phyloP scores from a whole-genome alignment of 352 stramenopile species.

The Aphanomyces euteiches region DNA sequence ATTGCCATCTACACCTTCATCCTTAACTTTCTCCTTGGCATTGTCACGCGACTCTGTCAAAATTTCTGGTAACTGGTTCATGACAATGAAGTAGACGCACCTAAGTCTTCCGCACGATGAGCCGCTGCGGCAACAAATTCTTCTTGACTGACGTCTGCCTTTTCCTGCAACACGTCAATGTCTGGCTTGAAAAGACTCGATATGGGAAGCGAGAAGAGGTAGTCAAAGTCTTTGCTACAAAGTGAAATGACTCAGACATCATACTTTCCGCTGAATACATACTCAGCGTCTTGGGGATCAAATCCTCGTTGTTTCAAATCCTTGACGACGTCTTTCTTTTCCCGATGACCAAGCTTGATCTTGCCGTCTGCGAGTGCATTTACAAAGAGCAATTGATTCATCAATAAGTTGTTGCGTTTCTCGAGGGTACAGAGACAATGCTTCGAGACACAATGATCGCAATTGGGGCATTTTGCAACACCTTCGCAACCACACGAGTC shows the following conservation, averaged over 20 bases:
- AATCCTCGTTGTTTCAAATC: slow-evolving; percentile 7
- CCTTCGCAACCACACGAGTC: neutral
- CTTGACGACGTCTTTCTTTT: slow-evolving; percentile 18
- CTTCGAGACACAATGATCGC: slow-evolving; percentile 2
- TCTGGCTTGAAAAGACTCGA: neutral
- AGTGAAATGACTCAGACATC: neutral
- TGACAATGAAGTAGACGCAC: too few relatives aligned
- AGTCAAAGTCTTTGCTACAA: slow-evolving; percentile 11
- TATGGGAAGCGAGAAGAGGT: slow-evolving; percentile 6
- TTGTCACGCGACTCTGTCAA: too few relatives aligned
- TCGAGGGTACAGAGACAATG: slow-evolving; percentile 11
- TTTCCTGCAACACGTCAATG: slow-evolving; percentile 9
- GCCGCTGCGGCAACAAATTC: slow-evolving; percentile 3
- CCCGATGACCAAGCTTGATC: slow-evolving; percentile 8
- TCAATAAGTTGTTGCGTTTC: neutral
- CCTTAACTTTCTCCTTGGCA: too few relatives aligned
- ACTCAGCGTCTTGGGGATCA: neutral
- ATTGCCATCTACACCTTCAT: too few relatives aligned
- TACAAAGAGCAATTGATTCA: slow-evolving; percentile 15
- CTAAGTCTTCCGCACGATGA: neutral
- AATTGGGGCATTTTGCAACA: neutral
- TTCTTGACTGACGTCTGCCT: slow-evolving; percentile 16
- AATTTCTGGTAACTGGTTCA: too few relatives aligned
- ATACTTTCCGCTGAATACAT: neutral
- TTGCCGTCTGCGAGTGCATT: slow-evolving; percentile 7